Percentiles rank a stretch among this genome's conserved stretches.
Evolutionary conservation across 768 basidiomycete species (phyloP).

Genomic region (Kwoniella pini): DNA sequence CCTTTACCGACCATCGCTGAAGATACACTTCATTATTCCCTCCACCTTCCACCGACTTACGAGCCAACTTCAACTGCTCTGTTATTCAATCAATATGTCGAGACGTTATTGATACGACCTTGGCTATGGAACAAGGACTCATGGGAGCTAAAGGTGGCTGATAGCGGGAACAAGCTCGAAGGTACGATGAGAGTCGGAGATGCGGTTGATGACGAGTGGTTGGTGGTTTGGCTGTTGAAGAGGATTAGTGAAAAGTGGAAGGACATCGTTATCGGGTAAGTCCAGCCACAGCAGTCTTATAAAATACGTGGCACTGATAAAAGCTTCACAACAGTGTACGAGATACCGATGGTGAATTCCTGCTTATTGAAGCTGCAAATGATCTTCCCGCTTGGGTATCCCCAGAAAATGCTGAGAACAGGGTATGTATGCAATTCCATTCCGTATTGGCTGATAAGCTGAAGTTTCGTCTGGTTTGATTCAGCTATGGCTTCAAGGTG

Average conservation of each 20-base stretch:
- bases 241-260: conserved; percentile 72
- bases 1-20: conserved; percentile 76
- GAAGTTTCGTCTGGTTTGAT: neutral
- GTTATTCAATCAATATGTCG: conserved; percentile 64
- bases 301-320: neutral
- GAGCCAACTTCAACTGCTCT: conserved; percentile 57
- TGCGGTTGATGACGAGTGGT: conserved; percentile 98
- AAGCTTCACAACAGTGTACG: conserved; percentile 60
- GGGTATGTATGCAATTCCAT: conserved; percentile 80
- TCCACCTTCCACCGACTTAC: conserved; percentile 63
- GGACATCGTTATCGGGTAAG: conserved; percentile 75
- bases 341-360: conserved; percentile 93
- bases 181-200: conserved; percentile 91
- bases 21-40: conserved; percentile 75
- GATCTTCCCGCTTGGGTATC: conserved; percentile 85
- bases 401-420: conserved; percentile 85
- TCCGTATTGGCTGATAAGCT: too few relatives aligned
- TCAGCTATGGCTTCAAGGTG: conserved; percentile 76
- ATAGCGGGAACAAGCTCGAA: conserved; percentile 60
- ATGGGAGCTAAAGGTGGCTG: conserved; percentile 47
- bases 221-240: conserved; percentile 80
- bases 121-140: conserved; percentile 55
- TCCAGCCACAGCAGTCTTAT: neutral
- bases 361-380: conserved; percentile 95
- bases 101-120: conserved; percentile 58